Base-by-base conservation (phyloP, 305 asterid genomes). In the Andrographis paniculata region DNA sequence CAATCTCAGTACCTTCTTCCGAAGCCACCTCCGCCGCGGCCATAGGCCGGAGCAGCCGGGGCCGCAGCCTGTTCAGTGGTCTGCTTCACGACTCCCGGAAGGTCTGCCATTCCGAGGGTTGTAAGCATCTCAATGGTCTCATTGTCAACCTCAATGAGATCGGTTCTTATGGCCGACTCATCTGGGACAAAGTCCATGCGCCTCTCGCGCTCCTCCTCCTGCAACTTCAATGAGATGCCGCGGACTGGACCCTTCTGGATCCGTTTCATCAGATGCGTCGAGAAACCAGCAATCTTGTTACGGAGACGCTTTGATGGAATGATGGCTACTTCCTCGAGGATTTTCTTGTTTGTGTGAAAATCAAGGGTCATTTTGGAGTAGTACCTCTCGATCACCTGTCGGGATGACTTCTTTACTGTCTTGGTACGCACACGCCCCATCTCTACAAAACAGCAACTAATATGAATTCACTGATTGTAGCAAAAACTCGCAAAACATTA, bases 341-440 rank as follows among this genome's bases (percentile, higher is more conserved):
- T 27, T 27, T 27, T 27, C 33, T 27, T 27, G 33, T 27, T 27
- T 5, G 33, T 27, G 33, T 27, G 33, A 10, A 27, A 27, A 27
- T 27, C 33, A 5, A 27, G 33, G 6, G 33, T 27, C 33, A 27
- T 27, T 27, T 71, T 67, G 21, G 83, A 76, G 70, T 72, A 72
- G 72, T 76, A 69, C 0, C 72, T 65, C 30, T 76, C 79, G 12
- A 76, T 76, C 18, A 76, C 83, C 40, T 65, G 77, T 6, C 79
- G 76, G 8, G 83, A 76, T 7, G 79, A 72, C 22, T 75, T 75
- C 70, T 75, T 75, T 70, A 76, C 83, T 1, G 83, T 76, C 60
- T 76, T 76, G 9, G 83, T 76, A 10, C 83, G 74, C 2, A 76
- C 83, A 4, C 83, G 79, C 47, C 79, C 79, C 75, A 70, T 74